Evolutionary conservation across 148 eudicot genomes (phyloP).

Genomic region (Cornus controversa): DNA sequence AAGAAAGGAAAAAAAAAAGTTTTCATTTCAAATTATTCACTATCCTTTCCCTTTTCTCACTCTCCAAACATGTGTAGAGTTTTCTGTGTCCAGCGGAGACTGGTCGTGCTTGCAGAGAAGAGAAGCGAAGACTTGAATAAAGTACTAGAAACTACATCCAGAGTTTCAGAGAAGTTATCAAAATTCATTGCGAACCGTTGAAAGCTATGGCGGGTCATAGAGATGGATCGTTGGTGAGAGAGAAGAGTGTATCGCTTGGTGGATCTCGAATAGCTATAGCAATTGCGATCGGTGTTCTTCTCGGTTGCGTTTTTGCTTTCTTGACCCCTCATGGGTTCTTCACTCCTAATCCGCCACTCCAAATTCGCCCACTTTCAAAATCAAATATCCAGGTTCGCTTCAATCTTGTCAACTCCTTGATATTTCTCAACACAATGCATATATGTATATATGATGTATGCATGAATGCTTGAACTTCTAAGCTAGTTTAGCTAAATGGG

Average conservation of each 20-base stretch:
- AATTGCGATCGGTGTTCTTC: slow-evolving; percentile 13
- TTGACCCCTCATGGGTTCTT: slow-evolving; percentile 20
- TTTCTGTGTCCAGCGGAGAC: too few relatives aligned
- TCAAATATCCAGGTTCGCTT: slow-evolving; percentile 8
- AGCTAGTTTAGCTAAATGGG: too few relatives aligned
- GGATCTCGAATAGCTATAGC: slow-evolving; percentile 21
- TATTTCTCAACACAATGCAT: not conserved
- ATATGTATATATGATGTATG: not conserved
- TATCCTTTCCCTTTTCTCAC: too few relatives aligned
- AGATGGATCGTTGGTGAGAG: slow-evolving; percentile 19
- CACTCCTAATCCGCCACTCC: not conserved
- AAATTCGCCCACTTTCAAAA: slow-evolving; percentile 2
- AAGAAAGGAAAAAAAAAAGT: too few relatives aligned
- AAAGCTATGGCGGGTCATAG: slow-evolving; percentile 10
- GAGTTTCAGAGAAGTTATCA: not conserved
- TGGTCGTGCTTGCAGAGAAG: too few relatives aligned
- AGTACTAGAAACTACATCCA: not conserved
- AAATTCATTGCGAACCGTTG: not conserved
- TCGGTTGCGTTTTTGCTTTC: slow-evolving; percentile 25
- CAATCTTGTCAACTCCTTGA: not conserved
- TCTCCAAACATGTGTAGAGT: too few relatives aligned
- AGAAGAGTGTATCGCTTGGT: not conserved
- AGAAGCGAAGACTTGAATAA: too few relatives aligned
- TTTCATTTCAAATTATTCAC: too few relatives aligned
- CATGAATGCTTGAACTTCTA: not conserved